Evolutionary conservation across 768 basidiomycete genomes (phyloP).

Genomic region (Naganishia onofrii): DNA sequence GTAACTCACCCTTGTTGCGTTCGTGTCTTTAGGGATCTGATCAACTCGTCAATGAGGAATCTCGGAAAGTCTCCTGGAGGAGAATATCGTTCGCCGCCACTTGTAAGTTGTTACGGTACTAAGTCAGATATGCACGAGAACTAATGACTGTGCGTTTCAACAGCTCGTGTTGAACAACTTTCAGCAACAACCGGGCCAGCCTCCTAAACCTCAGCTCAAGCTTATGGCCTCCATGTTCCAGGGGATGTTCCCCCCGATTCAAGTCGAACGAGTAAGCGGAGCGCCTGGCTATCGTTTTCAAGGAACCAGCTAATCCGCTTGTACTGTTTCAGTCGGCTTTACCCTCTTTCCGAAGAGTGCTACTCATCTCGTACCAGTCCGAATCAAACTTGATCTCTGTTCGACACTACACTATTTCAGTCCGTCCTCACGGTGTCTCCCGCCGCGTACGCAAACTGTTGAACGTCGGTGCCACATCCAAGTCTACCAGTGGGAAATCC

Average conservation of each 20-base stretch:
- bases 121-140: too few species aligned
- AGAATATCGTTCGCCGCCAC: conserved; percentile 78
- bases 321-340: conserved; percentile 66
- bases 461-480: conserved; percentile 57
- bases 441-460: conserved; percentile 83
- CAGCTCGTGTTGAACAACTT: conserved; percentile 83
- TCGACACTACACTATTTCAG: conserved; percentile 90
- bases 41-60: conserved; percentile 47
- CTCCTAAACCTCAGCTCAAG: conserved; percentile 80
- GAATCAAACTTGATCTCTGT: conserved; percentile 83
- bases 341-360: conserved; percentile 70
- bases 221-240: conserved; percentile 96
- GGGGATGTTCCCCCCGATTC: conserved; percentile 87
- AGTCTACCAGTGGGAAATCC: conserved; percentile 38
- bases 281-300: neutral
- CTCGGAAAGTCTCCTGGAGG: conserved; percentile 51
- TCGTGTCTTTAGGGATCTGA: conserved; percentile 43
- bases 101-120: conserved; percentile 59
- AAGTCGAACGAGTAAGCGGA: conserved; percentile 53
- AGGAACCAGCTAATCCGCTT: neutral
- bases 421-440: conserved; percentile 91
- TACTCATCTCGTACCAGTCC: conserved; percentile 85
- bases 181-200: conserved; percentile 51
- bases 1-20: too few species aligned
- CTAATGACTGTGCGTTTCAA: neutral